phyloP scores from a whole-genome alignment of 495 filamentous ascomycete species.

The Ascobolus immersus region DNA sequence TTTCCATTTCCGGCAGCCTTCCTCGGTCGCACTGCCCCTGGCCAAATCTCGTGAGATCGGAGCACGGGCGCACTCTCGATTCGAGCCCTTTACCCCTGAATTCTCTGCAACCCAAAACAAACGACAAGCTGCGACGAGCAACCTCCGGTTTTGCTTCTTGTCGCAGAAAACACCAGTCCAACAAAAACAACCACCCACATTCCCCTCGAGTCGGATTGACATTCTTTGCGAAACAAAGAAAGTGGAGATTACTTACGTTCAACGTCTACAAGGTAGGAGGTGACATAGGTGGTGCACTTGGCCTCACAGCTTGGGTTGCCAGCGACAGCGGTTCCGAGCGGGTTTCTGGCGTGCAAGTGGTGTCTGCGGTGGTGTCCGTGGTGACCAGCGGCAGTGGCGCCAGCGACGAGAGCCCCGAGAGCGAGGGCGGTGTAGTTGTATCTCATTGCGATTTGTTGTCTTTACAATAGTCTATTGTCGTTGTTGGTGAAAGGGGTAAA shows the following conservation, averaged over 20 bases:
- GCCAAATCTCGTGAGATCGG: no score
- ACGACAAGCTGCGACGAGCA: not conserved
- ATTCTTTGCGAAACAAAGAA: not conserved
- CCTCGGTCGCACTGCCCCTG: no score
- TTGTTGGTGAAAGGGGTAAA: slow-evolving; percentile 4
- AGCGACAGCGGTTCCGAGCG: slow-evolving; percentile 19
- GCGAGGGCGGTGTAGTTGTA: slow-evolving; percentile 32
- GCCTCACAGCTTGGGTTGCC: slow-evolving; percentile 24
- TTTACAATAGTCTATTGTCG: not conserved
- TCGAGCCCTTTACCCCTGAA: not conserved
- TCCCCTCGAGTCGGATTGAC: slow-evolving; percentile 2
- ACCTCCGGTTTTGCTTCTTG: no score
- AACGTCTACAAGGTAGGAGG: slow-evolving; percentile 18
- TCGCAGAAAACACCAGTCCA: no score
- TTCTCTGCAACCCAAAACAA: slow-evolving; percentile 1
- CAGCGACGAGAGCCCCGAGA: slow-evolving; percentile 38
- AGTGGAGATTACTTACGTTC: not conserved
- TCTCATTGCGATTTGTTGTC: slow-evolving; percentile 10
- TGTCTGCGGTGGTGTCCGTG: slow-evolving; percentile 36
- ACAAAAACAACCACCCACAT: slow-evolving; percentile 8
- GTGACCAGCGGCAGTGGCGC: slow-evolving; percentile 33
- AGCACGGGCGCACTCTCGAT: not conserved
- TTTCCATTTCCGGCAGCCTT: no score
- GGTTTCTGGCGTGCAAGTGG: slow-evolving; percentile 26
- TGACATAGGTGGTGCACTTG: slow-evolving; percentile 44